Evolutionary conservation across 331 rosid genomes (phyloP).

Genomic region (Rhamnella rubrinervis): DNA sequence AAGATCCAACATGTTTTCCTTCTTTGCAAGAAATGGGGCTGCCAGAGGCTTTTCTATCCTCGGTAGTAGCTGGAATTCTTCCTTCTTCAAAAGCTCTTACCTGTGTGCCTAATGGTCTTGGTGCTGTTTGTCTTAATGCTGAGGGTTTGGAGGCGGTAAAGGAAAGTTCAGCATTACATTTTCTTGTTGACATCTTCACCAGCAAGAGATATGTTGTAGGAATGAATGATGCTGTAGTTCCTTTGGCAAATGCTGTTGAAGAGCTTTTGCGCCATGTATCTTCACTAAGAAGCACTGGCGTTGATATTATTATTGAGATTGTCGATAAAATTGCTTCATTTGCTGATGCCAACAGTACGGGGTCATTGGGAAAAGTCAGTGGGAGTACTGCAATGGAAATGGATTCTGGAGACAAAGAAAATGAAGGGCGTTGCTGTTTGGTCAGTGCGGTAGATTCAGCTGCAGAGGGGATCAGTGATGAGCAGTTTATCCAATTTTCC

Average conservation of each 20-base stretch:
- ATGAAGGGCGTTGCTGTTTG: constrained; percentile 47
- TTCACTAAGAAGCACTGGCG: constrained; percentile 83
- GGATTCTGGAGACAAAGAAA: constrained; percentile 70
- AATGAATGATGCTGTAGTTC: constrained; percentile 96
- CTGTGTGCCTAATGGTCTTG: constrained; percentile 93
- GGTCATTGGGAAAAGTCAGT: constrained; percentile 54
- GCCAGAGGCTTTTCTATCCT: constrained; percentile 87
- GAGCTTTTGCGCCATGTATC: constrained; percentile 96
- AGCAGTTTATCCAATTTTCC: constrained; percentile 78
- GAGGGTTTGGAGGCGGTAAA: constrained; percentile 87
- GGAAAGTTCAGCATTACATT: constrained; percentile 66
- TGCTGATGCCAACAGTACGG: constrained; percentile 46
- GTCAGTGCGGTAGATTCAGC: constrained; percentile 51
- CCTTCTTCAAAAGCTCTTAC: constrained; percentile 93
- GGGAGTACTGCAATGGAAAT: constrained; percentile 86
- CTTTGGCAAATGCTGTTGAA: constrained; percentile 93
- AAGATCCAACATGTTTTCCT: constrained; percentile 88
- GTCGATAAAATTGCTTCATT: constrained; percentile 68
- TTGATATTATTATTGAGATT: constrained; percentile 84
- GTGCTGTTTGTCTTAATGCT: constrained; percentile 96
- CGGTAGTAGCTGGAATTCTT: constrained; percentile 77
- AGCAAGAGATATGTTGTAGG: constrained; percentile 75
- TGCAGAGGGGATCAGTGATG: constrained; percentile 64
- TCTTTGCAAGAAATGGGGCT: constrained; percentile 94
- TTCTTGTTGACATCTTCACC: constrained; percentile 85